These are phyloP conservation scores for Fusarium sarcochroum DNA, from an alignment of 2,329 filamentous ascomycete species.

Conservation along the genomic window DNA sequence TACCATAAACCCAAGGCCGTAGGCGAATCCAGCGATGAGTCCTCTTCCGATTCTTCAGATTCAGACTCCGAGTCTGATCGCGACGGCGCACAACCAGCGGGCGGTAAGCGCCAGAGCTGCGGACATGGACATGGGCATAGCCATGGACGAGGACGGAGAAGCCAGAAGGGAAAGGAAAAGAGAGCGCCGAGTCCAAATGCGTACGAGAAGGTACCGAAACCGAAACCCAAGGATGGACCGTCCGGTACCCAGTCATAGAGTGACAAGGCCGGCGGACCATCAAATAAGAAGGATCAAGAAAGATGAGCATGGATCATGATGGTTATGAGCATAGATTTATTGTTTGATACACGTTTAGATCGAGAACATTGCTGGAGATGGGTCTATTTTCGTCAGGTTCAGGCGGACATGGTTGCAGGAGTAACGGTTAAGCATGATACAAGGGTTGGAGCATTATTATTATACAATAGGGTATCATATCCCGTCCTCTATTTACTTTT, in stretches of 20 bases:
- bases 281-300: conserved; percentile 2
- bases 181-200: conserved; percentile 80
- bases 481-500: background rate
- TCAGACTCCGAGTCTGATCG: conserved; percentile 57
- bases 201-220: conserved; percentile 79
- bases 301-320: conserved; percentile 25
- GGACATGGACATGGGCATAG: conserved; percentile 56
- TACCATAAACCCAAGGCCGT: conserved; percentile 89
- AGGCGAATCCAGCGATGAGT: conserved; percentile 84
- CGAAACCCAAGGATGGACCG: conserved; percentile 54
- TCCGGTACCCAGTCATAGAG: conserved; percentile 43
- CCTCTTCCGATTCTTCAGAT: conserved; percentile 71
- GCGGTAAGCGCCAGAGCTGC: conserved; percentile 59
- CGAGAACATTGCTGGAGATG: background rate
- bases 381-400: conserved; percentile 3
- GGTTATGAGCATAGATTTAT: conserved; percentile 31
- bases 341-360: background rate
- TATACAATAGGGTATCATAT: conserved; percentile 39
- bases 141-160: conserved; percentile 50
- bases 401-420: conserved; percentile 19
- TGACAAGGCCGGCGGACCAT: background rate
- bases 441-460: background rate
- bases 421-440: conserved; percentile 1
- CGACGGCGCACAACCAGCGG: conserved; percentile 44
- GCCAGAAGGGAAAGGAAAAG: conserved; percentile 55